phyloP scores from a whole-genome alignment of 2,329 filamentous ascomycete genomes.

The Fusarium denticulatum region DNA sequence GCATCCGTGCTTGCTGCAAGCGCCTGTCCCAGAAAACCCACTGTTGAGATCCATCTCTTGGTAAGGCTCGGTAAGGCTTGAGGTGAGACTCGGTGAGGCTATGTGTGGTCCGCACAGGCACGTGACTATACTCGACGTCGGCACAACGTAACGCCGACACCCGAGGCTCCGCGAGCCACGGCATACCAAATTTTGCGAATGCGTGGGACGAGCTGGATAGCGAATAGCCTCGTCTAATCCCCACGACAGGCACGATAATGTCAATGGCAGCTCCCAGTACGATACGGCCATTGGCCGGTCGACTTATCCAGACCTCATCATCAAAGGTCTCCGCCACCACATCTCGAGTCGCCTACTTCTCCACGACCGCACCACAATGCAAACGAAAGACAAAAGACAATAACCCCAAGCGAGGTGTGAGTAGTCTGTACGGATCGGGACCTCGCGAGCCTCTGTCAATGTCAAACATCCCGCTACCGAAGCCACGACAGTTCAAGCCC shows the following conservation, averaged over 20 bases:
- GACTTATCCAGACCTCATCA: slow-evolving; percentile 33
- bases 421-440: slow-evolving; percentile 80
- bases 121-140: slow-evolving; percentile 11
- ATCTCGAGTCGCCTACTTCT: slow-evolving; percentile 53
- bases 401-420: slow-evolving; percentile 84
- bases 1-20: slow-evolving; percentile 46
- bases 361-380: slow-evolving; percentile 63
- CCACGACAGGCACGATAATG: slow-evolving; percentile 28
- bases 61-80: slow-evolving; percentile 29
- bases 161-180: slow-evolving; percentile 9
- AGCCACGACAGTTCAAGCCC: slow-evolving; percentile 70
- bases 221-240: slow-evolving; percentile 33
- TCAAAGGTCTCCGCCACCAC: slow-evolving; percentile 12
- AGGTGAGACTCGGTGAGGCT: slow-evolving; percentile 18
- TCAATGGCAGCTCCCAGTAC: slow-evolving; percentile 46
- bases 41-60: slow-evolving; percentile 36
- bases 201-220: slow-evolving; percentile 28
- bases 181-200: slow-evolving; percentile 39
- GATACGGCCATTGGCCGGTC: slow-evolving; percentile 43
- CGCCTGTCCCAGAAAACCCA: slow-evolving; percentile 38
- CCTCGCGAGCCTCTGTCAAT: slow-evolving; percentile 79
- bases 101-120: not conserved
- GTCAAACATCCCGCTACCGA: slow-evolving; percentile 75
- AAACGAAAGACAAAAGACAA: slow-evolving; percentile 71
- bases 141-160: slow-evolving; percentile 25